A percentile compares a stretch with the other conserved stretches of the same genome.
Conservation (phyloP, 352 stramenopile species). For the Blastocystis sp. region DNA sequence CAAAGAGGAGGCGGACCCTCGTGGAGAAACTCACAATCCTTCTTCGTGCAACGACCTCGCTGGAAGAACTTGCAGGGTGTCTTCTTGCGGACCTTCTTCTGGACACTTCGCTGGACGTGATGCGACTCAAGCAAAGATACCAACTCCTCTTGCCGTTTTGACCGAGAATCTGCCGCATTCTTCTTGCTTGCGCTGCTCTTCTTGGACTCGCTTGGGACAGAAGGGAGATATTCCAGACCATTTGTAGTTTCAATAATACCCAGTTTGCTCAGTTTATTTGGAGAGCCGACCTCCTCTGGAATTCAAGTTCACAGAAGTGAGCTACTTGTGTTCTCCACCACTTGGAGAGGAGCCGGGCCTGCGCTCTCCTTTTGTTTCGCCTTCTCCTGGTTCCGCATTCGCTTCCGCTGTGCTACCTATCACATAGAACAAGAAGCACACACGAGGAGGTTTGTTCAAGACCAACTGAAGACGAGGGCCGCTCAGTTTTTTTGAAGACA, state of each 20-base stretch:
- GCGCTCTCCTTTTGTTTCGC: not conserved
- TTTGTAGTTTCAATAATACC: not conserved
- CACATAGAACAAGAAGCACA: not conserved
- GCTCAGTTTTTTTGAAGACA: slow-evolving; percentile 12
- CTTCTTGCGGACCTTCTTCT: not conserved
- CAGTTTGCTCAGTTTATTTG: not conserved
- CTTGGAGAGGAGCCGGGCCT: too few species aligned
- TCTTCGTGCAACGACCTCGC: not conserved
- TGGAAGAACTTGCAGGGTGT: slow-evolving; percentile 12
- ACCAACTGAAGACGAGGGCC: not conserved
- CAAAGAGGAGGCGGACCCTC: slow-evolving; percentile 41
- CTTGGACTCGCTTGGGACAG: not conserved
- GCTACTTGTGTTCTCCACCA: too few species aligned
- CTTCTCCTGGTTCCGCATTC: not conserved
- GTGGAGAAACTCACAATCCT: slow-evolving; percentile 28
- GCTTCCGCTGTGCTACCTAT: not conserved
- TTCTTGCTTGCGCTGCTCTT: not conserved
- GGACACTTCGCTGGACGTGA: not conserved
- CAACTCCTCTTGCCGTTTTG: not conserved
- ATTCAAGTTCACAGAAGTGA: not conserved
- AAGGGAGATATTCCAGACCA: slow-evolving; percentile 10
- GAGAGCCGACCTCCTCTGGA: not conserved
- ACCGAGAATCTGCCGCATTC: not conserved
- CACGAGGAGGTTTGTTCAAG: not conserved
- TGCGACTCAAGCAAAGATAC: not conserved